Percentiles rank a stretch among this genome's conserved stretches.
Conservation (phyloP, 331 rosid species). For the Saraca asoca region DNA sequence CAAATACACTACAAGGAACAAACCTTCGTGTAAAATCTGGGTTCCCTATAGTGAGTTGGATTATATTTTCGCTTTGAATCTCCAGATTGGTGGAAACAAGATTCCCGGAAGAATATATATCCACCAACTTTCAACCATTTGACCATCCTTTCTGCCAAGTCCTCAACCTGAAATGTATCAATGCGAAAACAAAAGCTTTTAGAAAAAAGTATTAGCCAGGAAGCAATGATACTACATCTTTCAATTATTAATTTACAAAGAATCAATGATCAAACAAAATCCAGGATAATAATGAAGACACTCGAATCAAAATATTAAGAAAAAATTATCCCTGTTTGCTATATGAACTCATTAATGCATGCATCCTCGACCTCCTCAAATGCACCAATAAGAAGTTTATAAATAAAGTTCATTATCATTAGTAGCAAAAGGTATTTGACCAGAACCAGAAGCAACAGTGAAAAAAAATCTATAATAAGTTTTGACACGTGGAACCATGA, state of each 20-base stretch:
- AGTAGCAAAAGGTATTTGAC: conserved; percentile 5
- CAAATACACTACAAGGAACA: conserved; percentile 21
- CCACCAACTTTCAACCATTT: conserved; percentile 92
- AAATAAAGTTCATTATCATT: not conserved
- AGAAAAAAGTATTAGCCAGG: not conserved
- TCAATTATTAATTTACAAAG: too few relatives aligned
- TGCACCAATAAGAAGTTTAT: too few relatives aligned
- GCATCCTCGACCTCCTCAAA: too few relatives aligned
- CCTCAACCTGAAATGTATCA: conserved; percentile 58
- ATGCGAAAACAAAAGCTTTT: conserved; percentile 10
- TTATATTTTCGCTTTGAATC: conserved; percentile 86
- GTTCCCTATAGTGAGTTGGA: conserved; percentile 96
- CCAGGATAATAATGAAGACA: too few relatives aligned
- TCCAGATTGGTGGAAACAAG: conserved; percentile 98
- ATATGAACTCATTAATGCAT: too few relatives aligned
- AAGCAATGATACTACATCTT: too few relatives aligned
- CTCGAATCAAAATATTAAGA: too few relatives aligned
- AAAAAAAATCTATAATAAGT: not conserved
- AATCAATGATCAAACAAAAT: too few relatives aligned
- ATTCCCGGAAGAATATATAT: conserved; percentile 79
- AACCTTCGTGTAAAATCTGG: conserved; percentile 92
- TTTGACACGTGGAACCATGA: not conserved
- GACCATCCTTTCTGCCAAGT: conserved; percentile 72
- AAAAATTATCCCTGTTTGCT: too few relatives aligned
- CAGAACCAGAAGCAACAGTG: not conserved